These are phyloP conservation scores for Paulinella micropora DNA, from an alignment of 78 protist genomes.

Conservation along the genomic window DNA sequence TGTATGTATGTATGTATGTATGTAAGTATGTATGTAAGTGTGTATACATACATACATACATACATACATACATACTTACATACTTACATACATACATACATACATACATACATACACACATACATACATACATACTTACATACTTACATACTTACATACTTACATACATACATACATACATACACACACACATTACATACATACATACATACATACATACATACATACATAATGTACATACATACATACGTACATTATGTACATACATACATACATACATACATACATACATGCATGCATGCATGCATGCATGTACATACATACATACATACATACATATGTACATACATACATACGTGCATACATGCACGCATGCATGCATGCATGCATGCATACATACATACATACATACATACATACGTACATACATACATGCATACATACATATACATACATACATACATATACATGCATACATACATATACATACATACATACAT, in stretches of 20 bases:
- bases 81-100: neutral
- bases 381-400: neutral
- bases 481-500: neutral
- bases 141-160: neutral
- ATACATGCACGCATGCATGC: neutral
- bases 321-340: neutral
- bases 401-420: neutral
- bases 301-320: neutral
- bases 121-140: neutral
- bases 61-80: neutral
- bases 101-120: neutral
- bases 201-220: neutral
- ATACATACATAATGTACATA: neutral
- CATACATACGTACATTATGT: neutral
- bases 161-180: neutral
- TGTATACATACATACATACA: neutral
- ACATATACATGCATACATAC: neutral
- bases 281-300: neutral
- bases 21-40: neutral
- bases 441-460: neutral
- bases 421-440: neutral
- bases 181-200: neutral
- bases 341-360: neutral
- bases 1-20: neutral
- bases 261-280: neutral